Evolutionary conservation across 108 stramenopile genomes (phyloP), one percentile per base, ranked within the genome.

Genomic region (Bacterosira constricta): DNA sequence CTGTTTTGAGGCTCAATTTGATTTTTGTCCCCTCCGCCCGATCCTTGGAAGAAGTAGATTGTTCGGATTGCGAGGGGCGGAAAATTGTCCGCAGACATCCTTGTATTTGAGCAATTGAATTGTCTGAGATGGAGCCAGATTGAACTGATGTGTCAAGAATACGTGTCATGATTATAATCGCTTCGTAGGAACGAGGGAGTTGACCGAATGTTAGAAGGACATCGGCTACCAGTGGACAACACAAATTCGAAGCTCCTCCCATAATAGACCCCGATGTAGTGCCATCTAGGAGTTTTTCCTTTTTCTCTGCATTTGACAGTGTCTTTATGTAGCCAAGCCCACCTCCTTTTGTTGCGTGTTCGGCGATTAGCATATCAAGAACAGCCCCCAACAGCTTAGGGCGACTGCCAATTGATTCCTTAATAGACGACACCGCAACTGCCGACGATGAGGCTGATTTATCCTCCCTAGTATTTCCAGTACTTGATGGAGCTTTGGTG

Each of bases 181-280:
- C 71, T 44, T 85, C 78, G 72, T 90, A 95, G 8, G 81, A 66
- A 46, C 86, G 84, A 26, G 94, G 94, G 23, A 95, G 77, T 30
- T 89, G 86, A 36, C 90, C 88, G 34, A 80, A 73, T 1, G 87
- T 84, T 3, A 95, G 74, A 17, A 95, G 73, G 44, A 92, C 80
- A 63, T 95, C 94, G 3, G 89, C 66, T 8, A 90, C 88, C 21
- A 95, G 66, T 0, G 94, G 84, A 57, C 94, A 95, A 56, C 85
- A 79, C 26, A 95, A 74, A 64, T 90, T 76, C 11, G 78, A 50
- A 11, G 85, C 66, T 52, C 90, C 88, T 10, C 80, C 83, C 11
- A 88, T 36, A 21, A 89, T 53, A 12, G 68, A 64, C 42, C 47
- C 56, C 11, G 34, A 47, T 32, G 59, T 18, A 18, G 72, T 66